Evolutionary conservation across 805 yeast species (phyloP).

Genomic region (Ogataea degrootiae): DNA sequence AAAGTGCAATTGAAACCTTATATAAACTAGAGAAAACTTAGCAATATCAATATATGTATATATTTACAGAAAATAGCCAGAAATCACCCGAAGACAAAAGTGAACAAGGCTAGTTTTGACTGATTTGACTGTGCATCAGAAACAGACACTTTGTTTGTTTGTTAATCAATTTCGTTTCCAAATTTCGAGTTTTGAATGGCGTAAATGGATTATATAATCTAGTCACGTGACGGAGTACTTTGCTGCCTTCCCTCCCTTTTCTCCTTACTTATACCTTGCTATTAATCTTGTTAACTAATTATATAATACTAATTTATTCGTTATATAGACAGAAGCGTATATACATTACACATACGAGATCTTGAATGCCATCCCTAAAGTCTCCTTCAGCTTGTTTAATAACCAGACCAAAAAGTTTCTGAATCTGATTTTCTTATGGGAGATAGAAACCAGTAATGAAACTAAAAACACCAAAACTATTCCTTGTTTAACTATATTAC

Average conservation of each 20-base stretch:
- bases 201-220: too few species aligned
- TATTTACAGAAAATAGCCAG: too few species aligned
- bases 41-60: too few species aligned
- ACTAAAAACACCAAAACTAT: slow-evolving; percentile 12
- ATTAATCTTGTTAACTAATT: neutral
- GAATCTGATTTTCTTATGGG: slow-evolving; percentile 5
- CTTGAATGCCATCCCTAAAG: slow-evolving; percentile 26
- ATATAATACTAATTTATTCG: neutral
- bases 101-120: too few species aligned
- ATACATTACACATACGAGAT: slow-evolving; percentile 20
- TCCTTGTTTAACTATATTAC: slow-evolving; percentile 9
- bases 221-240: too few species aligned
- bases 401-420: slow-evolving; percentile 15
- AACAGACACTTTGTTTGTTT: too few species aligned
- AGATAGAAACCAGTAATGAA: slow-evolving; percentile 12
- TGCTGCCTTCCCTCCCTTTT: neutral
- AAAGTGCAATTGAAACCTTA: too few species aligned
- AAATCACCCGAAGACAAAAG: too few species aligned
- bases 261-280: neutral
- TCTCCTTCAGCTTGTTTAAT: slow-evolving; percentile 13
- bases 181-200: too few species aligned
- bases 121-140: too few species aligned
- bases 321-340: neutral
- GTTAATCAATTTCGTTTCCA: too few species aligned
- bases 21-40: too few species aligned